These are phyloP conservation scores for Aquanectria penicillioides DNA, from an alignment of 2,329 filamentous ascomycete genomes.

Conservation along the genomic window DNA sequence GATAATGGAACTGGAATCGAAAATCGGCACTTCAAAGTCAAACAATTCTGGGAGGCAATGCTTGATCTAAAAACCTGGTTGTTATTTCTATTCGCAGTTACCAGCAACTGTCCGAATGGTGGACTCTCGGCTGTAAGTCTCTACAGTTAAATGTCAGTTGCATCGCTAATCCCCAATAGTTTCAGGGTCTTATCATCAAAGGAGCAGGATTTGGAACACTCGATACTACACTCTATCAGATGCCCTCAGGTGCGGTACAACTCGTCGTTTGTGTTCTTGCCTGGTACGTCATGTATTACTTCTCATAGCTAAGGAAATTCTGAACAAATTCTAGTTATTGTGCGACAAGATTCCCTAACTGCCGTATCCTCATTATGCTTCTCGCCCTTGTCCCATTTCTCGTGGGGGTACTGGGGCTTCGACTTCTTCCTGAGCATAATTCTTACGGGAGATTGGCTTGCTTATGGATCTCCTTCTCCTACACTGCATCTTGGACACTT, in stretches of 20 bases:
- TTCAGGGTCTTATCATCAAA: slow-evolving; percentile 38
- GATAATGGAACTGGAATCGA: slow-evolving; percentile 63
- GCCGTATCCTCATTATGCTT: slow-evolving; percentile 27
- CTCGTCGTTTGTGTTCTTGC: slow-evolving; percentile 24
- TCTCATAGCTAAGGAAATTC: not conserved
- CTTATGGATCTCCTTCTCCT: slow-evolving; percentile 42
- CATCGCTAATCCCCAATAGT: slow-evolving; percentile 29
- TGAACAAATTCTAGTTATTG: slow-evolving; percentile 18
- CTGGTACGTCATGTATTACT: slow-evolving; percentile 22
- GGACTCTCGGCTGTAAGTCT: slow-evolving; percentile 45
- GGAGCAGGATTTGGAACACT: slow-evolving; percentile 34
- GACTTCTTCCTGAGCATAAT: slow-evolving; percentile 19
- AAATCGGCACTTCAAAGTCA: slow-evolving; percentile 60
- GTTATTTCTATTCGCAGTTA: slow-evolving; percentile 61
- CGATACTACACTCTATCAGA: slow-evolving; percentile 26
- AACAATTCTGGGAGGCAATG: slow-evolving; percentile 58
- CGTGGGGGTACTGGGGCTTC: slow-evolving; percentile 22
- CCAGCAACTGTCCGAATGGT: slow-evolving; percentile 66
- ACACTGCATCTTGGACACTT: slow-evolving; percentile 39
- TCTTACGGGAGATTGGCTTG: slow-evolving; percentile 37
- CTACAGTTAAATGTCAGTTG: accelerated
- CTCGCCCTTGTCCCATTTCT: slow-evolving; percentile 23
- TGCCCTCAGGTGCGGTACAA: slow-evolving; percentile 32
- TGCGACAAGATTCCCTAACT: slow-evolving; percentile 23
- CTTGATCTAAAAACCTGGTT: slow-evolving; percentile 69